phyloP scores from a whole-genome alignment of 805 yeast species.

The Candida caryicola region DNA sequence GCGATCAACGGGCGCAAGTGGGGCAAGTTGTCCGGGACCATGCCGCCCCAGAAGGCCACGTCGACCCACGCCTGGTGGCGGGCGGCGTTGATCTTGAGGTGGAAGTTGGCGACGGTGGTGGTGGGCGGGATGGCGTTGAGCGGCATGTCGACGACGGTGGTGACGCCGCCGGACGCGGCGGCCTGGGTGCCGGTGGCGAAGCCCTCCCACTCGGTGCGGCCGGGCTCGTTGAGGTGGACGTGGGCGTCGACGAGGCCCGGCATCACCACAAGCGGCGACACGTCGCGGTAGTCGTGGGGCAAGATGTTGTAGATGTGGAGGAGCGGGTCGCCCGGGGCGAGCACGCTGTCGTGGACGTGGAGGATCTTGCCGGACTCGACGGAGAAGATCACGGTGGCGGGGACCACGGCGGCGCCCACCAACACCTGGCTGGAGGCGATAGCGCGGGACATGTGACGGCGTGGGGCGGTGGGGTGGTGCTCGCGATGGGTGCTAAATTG shows the following conservation, averaged over 20 bases:
- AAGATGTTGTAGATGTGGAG: slow-evolving; percentile 43
- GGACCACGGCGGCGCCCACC: slow-evolving; percentile 40
- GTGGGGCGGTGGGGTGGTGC: not conserved
- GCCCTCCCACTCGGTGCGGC: slow-evolving; percentile 99
- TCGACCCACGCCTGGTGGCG: slow-evolving; percentile 85
- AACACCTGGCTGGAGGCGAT: slow-evolving; percentile 60
- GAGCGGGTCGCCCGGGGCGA: slow-evolving; percentile 37
- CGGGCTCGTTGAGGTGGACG: slow-evolving; percentile 94
- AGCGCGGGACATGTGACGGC: slow-evolving; percentile 52
- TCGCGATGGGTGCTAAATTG: no score
- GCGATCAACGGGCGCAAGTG: slow-evolving; percentile 72
- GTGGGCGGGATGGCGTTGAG: slow-evolving; percentile 95
- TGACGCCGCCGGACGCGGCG: slow-evolving; percentile 94
- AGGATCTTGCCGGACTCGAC: slow-evolving; percentile 50
- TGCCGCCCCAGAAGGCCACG: slow-evolving; percentile 95
- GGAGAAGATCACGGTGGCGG: slow-evolving; percentile 69
- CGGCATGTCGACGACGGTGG: slow-evolving; percentile 96
- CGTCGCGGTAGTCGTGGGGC: slow-evolving; percentile 46
- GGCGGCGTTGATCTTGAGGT: slow-evolving; percentile 76
- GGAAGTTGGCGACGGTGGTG: slow-evolving; percentile 73
- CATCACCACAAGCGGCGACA: slow-evolving; percentile 63
- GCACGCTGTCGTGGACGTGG: slow-evolving; percentile 39
- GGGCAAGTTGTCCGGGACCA: slow-evolving; percentile 72
- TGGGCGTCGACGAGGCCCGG: slow-evolving; percentile 95
- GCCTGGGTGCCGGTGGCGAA: slow-evolving; percentile 94